A percentile compares a stretch with the other conserved stretches of the same genome.
Conservation (phyloP, 257 asterid genomes). For the Solanum pimpinellifolium region DNA sequence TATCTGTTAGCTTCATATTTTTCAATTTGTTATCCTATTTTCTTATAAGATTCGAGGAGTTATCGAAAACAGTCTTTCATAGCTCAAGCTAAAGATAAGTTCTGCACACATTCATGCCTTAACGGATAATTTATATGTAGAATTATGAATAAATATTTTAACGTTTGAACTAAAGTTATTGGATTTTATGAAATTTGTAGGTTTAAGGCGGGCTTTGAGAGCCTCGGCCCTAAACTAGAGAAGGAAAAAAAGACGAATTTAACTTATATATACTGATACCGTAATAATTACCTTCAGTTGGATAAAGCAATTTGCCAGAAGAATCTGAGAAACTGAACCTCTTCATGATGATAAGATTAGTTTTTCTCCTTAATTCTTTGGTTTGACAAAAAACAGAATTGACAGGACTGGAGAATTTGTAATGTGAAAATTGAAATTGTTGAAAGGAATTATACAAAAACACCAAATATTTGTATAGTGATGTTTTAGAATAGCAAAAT, state of each 20-base stretch:
- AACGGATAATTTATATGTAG: too few species aligned
- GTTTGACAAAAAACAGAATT: background rate
- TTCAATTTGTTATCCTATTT: background rate
- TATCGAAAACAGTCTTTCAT: accelerated
- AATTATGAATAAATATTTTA: accelerated
- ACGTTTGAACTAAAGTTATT: background rate
- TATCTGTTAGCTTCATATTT: background rate
- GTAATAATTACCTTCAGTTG: conserved; percentile 3
- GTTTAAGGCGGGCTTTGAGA: background rate
- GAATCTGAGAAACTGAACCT: conserved; percentile 23
- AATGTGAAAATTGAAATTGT: background rate
- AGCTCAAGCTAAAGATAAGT: background rate
- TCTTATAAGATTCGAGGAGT: background rate
- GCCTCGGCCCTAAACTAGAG: background rate
- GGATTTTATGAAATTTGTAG: too few species aligned
- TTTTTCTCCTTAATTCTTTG: background rate
- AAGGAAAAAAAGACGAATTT: background rate
- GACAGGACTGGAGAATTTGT: background rate
- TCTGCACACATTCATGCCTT: too few species aligned
- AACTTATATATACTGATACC: background rate
- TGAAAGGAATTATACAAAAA: background rate
- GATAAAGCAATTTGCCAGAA: conserved; percentile 12
- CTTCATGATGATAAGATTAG: conserved; percentile 11
- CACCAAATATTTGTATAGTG: background rate
- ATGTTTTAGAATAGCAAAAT: background rate